A percentile compares a stretch with the other conserved stretches of the same genome.
Conservation (phyloP, 805 yeast genomes). For the Candida tallmaniae region DNA sequence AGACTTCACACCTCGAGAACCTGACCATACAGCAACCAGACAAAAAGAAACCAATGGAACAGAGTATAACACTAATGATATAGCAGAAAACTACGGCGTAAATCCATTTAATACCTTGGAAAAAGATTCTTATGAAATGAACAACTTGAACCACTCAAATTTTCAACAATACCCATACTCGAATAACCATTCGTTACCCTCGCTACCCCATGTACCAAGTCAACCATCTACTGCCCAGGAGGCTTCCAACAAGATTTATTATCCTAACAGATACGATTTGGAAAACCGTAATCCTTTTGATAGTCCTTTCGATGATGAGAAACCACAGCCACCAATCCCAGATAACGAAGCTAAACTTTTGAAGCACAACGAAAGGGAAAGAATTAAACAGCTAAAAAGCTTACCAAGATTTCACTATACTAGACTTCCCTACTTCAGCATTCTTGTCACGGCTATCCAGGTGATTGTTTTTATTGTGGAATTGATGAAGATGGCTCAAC, state of each 20-base stretch:
- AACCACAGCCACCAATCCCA: constrained; percentile 12
- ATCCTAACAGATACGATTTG: no score
- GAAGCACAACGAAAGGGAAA: constrained; percentile 18
- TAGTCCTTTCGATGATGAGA: constrained; percentile 4
- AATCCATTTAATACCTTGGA: no score
- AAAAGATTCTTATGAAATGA: constrained; percentile 7
- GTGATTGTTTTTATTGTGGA: constrained; percentile 59
- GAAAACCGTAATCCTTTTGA: constrained; percentile 10
- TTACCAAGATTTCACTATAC: constrained; percentile 34
- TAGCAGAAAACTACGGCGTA: no score
- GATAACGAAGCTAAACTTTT: constrained; percentile 13
- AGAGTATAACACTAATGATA: no score
- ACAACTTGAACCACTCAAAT: constrained; percentile 4
- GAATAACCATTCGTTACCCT: constrained; percentile 2
- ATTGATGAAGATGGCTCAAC: constrained; percentile 48
- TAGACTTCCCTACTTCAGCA: constrained; percentile 38
- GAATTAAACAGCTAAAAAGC: constrained; percentile 19
- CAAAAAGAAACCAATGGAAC: no score
- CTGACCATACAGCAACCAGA: no score
- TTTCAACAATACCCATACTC: constrained; percentile 8
- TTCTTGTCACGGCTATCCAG: constrained; percentile 43
- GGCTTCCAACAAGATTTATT: no score
- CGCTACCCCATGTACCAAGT: constrained; percentile 1
- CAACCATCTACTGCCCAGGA: no score
- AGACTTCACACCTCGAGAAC: no score